Evolutionary conservation across 2,329 filamentous ascomycete genomes (phyloP), one percentile per base, ranked within the genome.

Genomic region (Colletotrichum viniferum): DNA sequence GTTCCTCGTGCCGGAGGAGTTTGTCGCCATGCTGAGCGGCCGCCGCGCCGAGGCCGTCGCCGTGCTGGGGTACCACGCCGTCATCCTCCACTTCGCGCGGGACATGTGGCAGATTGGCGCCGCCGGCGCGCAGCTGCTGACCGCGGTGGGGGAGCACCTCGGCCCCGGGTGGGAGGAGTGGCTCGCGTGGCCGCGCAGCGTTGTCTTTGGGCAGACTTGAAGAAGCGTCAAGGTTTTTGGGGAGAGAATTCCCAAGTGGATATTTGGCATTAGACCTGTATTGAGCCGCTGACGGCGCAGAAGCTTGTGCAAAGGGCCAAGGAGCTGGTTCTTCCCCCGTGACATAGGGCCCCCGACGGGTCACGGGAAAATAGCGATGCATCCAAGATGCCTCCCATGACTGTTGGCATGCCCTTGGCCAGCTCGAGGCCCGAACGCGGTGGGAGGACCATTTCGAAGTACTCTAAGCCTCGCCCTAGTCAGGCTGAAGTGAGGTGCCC

Each of bases 21-120:
- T 82, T 70, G 75, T 78, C 13, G 75, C 77, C 4, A 64, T 83
- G 72, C 66, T 83, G 43, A 68, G 48, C 24, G 68, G 69, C 36
- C 76, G 76, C 26, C 69, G 66, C 13, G 80, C 81, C 6, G 80
- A 80, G 62, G 81, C 79, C 8, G 32, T 83, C 10, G 77, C 79
- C 2, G 61, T 83, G 9, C 71, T 83, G 24, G 80, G 78, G 6
- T 79, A 82, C 73, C 82, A 82, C 56, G 77, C 79, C 0, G 74
- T 80, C 21, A 77, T 83, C 26, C 77, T 83, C 18, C 79, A 83
- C 65, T 70, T 79, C 30, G 79, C 76, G 18, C 72, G 76, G 38
- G 38, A 74, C 16, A 28, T 82, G 56, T 83, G 82, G 82, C 80
- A 81, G 66, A 77, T 83, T n/a, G 77, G 78, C 14, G 79, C 77